A percentile compares a stretch with the other conserved stretches of the same genome.
These are phyloP conservation scores for Ogataea dorogensis DNA, from an alignment of 805 yeast species.

Conservation along the genomic window DNA sequence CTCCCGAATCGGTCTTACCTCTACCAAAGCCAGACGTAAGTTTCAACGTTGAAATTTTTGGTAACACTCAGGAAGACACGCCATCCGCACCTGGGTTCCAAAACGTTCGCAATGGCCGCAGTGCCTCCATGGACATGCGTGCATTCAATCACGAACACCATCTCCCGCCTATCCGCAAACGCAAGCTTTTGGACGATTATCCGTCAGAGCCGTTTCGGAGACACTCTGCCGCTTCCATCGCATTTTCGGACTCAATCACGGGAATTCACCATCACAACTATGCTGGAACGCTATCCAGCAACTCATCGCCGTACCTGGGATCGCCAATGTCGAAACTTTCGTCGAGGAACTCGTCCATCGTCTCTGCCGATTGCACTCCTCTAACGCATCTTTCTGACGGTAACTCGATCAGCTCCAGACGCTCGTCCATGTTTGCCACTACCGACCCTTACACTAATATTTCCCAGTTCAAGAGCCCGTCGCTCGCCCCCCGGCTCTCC, in stretches of 20 bases:
- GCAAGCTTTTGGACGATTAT: conserved; percentile 28
- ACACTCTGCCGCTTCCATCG: conserved; percentile 35
- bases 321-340: conserved; percentile 34
- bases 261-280: conserved; percentile 6
- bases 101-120: conserved; percentile 20
- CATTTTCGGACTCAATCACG: conserved; percentile 4
- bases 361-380: conserved; percentile 33
- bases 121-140: conserved; percentile 26
- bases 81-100: conserved; percentile 18
- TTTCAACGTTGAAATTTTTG: conserved; percentile 23
- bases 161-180: conserved; percentile 25
- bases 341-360: conserved; percentile 33
- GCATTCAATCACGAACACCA: conserved; percentile 17
- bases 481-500: conserved; percentile 27
- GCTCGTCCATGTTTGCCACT: conserved; percentile 28
- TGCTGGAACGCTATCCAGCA: conserved; percentile 14
- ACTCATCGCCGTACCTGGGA: conserved; percentile 25
- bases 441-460: conserved; percentile 8
- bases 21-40: conserved; percentile 12
- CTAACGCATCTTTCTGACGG: conserved; percentile 26
- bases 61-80: conserved; percentile 4
- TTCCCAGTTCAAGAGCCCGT: conserved; percentile 22
- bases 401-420: conserved; percentile 25
- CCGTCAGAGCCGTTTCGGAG: conserved; percentile 27
- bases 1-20: background rate